Conservation (phyloP, 768 basidiomycete genomes). For the Gymnopilus junonius region DNA sequence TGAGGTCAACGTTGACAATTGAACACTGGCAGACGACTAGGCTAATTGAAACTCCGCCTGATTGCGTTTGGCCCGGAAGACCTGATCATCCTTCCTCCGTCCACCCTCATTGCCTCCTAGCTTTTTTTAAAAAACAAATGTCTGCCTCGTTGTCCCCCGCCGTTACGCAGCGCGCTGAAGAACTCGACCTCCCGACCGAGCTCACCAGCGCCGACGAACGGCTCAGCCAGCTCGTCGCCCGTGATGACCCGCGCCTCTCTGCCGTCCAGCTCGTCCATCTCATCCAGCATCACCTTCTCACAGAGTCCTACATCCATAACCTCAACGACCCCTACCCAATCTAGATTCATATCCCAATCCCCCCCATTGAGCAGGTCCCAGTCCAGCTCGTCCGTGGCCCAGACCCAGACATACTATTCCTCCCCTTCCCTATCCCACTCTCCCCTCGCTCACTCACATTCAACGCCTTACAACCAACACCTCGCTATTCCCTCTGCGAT, state of each 20-base stretch:
- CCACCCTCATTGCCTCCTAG: neutral
- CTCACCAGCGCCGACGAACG: conserved; percentile 22
- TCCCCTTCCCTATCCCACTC: neutral
- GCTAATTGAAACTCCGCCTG: neutral
- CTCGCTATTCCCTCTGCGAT: neutral
- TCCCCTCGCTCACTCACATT: neutral
- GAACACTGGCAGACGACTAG: neutral
- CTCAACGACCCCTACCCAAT: neutral
- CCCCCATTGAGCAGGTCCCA: conserved; percentile 13
- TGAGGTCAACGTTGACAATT: neutral
- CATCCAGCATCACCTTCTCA: neutral
- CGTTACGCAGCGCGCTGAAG: conserved; percentile 30
- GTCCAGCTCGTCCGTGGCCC: conserved; percentile 7
- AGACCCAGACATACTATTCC: too few relatives aligned
- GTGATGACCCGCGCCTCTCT: conserved; percentile 16
- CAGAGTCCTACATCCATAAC: neutral
- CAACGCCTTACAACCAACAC: conserved; percentile 2
- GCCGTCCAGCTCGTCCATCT: conserved; percentile 11
- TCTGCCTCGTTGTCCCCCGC: conserved; percentile 4
- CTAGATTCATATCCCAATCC: neutral
- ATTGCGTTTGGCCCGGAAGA: neutral
- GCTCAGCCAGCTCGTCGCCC: conserved; percentile 19
- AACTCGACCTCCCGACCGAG: conserved; percentile 29
- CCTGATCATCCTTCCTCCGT: neutral
- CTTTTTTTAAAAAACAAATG: neutral